A percentile compares a stretch with the other conserved stretches of the same genome.
Conservation (phyloP, 2,329 filamentous ascomycete genomes). For the Aotearoamyces nothofagi region DNA sequence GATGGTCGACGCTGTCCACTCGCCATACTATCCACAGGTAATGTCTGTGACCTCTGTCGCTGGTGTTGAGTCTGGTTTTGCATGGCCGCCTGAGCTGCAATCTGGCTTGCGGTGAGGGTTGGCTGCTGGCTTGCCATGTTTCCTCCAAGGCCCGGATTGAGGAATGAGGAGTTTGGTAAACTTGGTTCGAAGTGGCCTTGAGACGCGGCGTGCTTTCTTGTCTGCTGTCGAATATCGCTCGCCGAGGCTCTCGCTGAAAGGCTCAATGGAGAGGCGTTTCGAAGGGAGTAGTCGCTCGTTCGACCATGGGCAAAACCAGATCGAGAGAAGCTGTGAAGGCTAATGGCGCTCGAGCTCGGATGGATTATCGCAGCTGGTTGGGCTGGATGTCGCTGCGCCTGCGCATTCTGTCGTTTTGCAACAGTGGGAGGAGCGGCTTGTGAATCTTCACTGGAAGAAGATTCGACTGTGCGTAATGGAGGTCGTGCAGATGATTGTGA, state of each 20-base stretch:
- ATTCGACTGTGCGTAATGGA: conserved; percentile 4
- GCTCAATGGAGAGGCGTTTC: conserved; percentile 26
- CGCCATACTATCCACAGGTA: conserved; percentile 27
- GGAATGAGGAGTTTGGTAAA: conserved; percentile 37
- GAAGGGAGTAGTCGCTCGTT: conserved; percentile 9
- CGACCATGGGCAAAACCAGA: conserved; percentile 20
- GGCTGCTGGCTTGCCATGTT: conserved; percentile 18
- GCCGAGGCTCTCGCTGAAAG: conserved; percentile 22
- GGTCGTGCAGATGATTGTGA: conserved; percentile 1
- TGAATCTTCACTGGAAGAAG: conserved; percentile 2
- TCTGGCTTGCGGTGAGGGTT: conserved; percentile 51
- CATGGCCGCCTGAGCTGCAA: conserved; percentile 66
- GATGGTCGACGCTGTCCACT: conserved; percentile 12
- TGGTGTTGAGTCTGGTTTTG: conserved; percentile 34
- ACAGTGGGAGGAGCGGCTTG: background rate
- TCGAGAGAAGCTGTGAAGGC: conserved; percentile 40
- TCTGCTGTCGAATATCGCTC: conserved; percentile 26
- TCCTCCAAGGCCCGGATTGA: conserved; percentile 22
- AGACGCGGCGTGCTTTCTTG: conserved; percentile 54
- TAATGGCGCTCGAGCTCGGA: conserved; percentile 29
- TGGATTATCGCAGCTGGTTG: conserved; percentile 32
- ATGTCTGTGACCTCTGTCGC: conserved; percentile 61
- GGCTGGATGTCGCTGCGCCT: conserved; percentile 23
- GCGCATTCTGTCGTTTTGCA: conserved; percentile 10
- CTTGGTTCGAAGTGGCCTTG: conserved; percentile 66